phyloP scores from a whole-genome alignment of 345 rosid species.

The Hibiscus tridactylites region DNA sequence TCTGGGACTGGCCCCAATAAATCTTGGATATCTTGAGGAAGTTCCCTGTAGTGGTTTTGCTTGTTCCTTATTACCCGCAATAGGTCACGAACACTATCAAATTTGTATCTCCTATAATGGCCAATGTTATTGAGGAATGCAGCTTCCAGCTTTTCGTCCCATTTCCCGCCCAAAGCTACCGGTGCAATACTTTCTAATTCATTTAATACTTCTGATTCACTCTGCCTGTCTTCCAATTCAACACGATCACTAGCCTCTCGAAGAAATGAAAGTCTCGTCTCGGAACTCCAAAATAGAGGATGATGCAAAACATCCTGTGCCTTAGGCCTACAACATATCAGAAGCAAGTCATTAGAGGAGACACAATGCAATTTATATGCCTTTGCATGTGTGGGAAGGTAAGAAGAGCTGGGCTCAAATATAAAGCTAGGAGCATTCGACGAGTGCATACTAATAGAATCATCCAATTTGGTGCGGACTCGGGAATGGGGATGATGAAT shows the following conservation, averaged over 20 bases:
- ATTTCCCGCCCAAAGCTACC: slow-evolving; percentile 41
- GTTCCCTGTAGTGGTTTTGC: slow-evolving; percentile 57
- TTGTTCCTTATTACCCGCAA: slow-evolving; percentile 64
- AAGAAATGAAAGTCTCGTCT: slow-evolving; percentile 57
- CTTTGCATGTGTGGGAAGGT: background rate
- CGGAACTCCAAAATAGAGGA: slow-evolving; percentile 67
- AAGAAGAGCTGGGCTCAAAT: background rate
- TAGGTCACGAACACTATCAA: slow-evolving; percentile 55
- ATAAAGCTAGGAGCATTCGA: background rate
- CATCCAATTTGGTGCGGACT: background rate
- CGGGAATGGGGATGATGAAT: background rate
- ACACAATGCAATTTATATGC: slow-evolving; percentile 2
- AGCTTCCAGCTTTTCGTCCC: slow-evolving; percentile 67
- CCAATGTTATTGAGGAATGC: slow-evolving; percentile 53
- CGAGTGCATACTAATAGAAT: background rate
- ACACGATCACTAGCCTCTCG: slow-evolving; percentile 66
- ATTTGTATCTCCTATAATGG: slow-evolving; percentile 58
- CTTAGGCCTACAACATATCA: slow-evolving; percentile 39
- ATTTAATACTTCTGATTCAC: slow-evolving; percentile 39
- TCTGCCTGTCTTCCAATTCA: slow-evolving; percentile 54
- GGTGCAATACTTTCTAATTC: slow-evolving; percentile 49
- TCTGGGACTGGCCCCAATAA: slow-evolving; percentile 57
- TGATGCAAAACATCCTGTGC: slow-evolving; percentile 45
- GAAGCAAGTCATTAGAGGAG: background rate
- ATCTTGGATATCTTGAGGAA: slow-evolving; percentile 57